These are phyloP conservation scores for Cutaneotrichosporon sp. DNA, from an alignment of 1,284 basidiomycete species.

Conservation along the genomic window DNA sequence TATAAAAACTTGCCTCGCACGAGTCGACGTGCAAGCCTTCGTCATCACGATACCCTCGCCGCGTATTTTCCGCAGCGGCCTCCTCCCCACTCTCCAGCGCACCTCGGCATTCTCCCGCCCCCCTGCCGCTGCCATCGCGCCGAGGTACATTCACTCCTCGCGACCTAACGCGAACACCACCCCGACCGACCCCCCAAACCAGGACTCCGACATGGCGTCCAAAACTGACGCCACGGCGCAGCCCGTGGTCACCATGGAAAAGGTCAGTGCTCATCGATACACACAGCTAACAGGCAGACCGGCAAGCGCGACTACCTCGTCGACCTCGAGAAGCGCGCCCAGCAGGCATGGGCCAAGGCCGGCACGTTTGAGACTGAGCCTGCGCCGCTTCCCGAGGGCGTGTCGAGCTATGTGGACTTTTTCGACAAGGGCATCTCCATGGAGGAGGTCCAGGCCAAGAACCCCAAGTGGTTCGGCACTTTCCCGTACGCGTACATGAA, in stretches of 20 bases:
- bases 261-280: conserved; percentile 24
- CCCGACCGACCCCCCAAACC: background rate
- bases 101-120: background rate
- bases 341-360: conserved; percentile 64
- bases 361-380: conserved; percentile 74
- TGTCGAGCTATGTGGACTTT: conserved; percentile 57
- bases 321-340: conserved; percentile 76
- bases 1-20: background rate
- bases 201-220: conserved; percentile 29
- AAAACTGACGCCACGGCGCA: conserved; percentile 29
- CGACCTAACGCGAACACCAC: background rate
- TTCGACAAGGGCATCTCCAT: conserved; percentile 50
- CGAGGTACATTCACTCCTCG: background rate
- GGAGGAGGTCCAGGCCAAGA: conserved; percentile 55
- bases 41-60: conserved; percentile 4
- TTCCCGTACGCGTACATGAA: conserved; percentile 99
- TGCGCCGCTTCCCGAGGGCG: conserved; percentile 63
- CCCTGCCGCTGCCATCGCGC: background rate
- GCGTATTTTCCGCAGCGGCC: conserved; percentile 5
- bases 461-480: conserved; percentile 96
- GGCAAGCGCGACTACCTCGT: conserved; percentile 85
- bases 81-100: background rate
- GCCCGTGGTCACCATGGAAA: conserved; percentile 44
- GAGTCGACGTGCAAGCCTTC: conserved; percentile 4
- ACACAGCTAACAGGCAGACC: conserved; percentile 57